phyloP scores from a whole-genome alignment of 176 grass and related monocot species.

The Zea luxurians region DNA sequence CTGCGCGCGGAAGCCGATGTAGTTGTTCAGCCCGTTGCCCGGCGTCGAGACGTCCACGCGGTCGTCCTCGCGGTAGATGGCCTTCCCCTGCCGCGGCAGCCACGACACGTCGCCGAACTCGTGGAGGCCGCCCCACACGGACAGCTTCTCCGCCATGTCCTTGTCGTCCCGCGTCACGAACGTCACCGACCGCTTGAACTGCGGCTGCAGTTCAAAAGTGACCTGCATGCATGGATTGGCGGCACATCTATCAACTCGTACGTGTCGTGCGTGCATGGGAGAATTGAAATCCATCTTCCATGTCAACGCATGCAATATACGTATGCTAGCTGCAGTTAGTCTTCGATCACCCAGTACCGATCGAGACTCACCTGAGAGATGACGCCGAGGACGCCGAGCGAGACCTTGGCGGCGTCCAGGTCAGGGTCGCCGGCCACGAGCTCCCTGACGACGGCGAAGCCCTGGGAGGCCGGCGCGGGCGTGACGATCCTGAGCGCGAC shows the following conservation, averaged over 20 bases:
- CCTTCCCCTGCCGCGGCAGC: slow-evolving; percentile 21
- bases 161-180: not conserved
- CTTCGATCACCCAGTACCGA: not conserved
- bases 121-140: slow-evolving; percentile 1
- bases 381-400: slow-evolving; percentile 33
- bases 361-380: slow-evolving; percentile 9
- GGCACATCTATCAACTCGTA: no score
- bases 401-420: slow-evolving; percentile 31
- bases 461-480: not conserved
- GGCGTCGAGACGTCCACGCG: not conserved
- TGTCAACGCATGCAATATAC: no score
- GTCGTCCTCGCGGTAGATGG: slow-evolving; percentile 24
- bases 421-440: not conserved
- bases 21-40: slow-evolving; percentile 12
- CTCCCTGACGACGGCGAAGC: slow-evolving; percentile 30
- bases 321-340: not conserved
- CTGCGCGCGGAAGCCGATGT: slow-evolving; percentile 6
- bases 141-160: not conserved
- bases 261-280: no score
- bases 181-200: slow-evolving; percentile 19
- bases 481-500: slow-evolving; percentile 22
- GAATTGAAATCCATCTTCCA: no score
- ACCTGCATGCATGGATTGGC: not conserved
- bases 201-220: slow-evolving; percentile 10
- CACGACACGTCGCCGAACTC: slow-evolving; percentile 29